phyloP scores from a whole-genome alignment of 345 rosid species.

The Clausena lansium region DNA sequence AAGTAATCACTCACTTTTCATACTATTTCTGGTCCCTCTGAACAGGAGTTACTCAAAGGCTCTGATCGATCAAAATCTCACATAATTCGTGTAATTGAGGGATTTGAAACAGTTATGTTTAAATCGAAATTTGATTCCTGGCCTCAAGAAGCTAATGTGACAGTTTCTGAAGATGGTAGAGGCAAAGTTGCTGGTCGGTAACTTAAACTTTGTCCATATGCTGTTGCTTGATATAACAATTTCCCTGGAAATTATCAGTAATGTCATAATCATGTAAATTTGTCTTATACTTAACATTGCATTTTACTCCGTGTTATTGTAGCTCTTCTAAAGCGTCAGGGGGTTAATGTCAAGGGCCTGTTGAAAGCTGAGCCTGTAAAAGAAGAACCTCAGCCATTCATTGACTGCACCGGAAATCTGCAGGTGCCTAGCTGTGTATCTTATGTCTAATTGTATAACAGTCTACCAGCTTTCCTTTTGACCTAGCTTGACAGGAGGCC shows the following conservation, averaged over 20 bases:
- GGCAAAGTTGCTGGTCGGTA: slow-evolving; percentile 96
- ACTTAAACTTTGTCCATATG: slow-evolving; percentile 10
- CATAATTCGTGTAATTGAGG: slow-evolving; percentile 86
- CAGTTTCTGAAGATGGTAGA: slow-evolving; percentile 92
- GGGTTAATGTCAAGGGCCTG: slow-evolving; percentile 86
- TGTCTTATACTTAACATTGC: slow-evolving; percentile 8
- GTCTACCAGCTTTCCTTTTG: not conserved
- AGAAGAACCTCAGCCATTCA: slow-evolving; percentile 81
- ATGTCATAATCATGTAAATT: not conserved
- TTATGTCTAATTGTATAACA: slow-evolving; percentile 5
- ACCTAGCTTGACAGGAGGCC: not conserved
- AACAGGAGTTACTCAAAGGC: slow-evolving; percentile 61
- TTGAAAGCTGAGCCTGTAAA: slow-evolving; percentile 73
- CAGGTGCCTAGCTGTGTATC: slow-evolving; percentile 48
- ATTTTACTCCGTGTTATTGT: slow-evolving; percentile 21
- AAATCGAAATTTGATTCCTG: slow-evolving; percentile 88
- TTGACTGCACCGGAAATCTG: slow-evolving; percentile 92
- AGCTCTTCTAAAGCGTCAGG: slow-evolving; percentile 92
- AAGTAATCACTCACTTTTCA: slow-evolving; percentile 3
- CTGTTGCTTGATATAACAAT: slow-evolving; percentile 1
- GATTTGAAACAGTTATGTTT: slow-evolving; percentile 92
- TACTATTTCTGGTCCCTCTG: slow-evolving; percentile 14
- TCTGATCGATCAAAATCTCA: slow-evolving; percentile 60
- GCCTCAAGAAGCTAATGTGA: slow-evolving; percentile 59
- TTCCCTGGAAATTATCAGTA: not conserved